Evolutionary conservation across 2,329 filamentous ascomycete genomes (phyloP).

Genomic region (Pseudocercospora pini-densiflorae): DNA sequence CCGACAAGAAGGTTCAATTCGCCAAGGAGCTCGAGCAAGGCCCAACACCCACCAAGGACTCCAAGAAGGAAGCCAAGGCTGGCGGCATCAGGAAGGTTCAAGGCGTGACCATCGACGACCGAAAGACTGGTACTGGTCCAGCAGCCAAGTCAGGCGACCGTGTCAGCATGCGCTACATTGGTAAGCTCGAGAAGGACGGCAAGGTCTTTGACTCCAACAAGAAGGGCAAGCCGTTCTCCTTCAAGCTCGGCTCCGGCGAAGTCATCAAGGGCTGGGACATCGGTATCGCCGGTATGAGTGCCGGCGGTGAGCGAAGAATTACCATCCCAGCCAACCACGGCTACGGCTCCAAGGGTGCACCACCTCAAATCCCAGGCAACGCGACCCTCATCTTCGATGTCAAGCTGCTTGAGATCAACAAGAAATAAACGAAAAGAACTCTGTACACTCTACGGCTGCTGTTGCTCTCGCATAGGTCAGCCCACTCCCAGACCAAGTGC

Average conservation of each 20-base stretch:
- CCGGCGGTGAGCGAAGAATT: conserved; percentile 91
- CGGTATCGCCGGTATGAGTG: conserved; percentile 87
- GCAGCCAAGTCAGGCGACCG: conserved; percentile 88
- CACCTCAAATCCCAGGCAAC: conserved; percentile 88
- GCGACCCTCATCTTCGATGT: conserved; percentile 88
- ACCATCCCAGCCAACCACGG: conserved; percentile 85
- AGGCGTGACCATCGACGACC: conserved; percentile 93
- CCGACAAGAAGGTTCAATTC: conserved; percentile 96
- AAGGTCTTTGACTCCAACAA: conserved; percentile 99
- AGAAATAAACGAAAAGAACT: conserved; percentile 18
- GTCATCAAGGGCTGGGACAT: conserved; percentile 99
- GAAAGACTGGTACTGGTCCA: conserved; percentile 84
- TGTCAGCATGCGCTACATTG: conserved; percentile 96
- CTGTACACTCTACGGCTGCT: background rate
- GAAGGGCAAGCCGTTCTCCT: conserved; percentile 96
- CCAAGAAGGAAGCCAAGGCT: conserved; percentile 51
- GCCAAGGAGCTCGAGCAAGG: conserved; percentile 99
- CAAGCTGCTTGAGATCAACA: conserved; percentile 55
- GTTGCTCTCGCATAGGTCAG: conserved; percentile 18
- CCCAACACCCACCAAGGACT: conserved; percentile 71
- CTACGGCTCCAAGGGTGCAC: conserved; percentile 77
- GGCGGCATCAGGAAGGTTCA: conserved; percentile 78
- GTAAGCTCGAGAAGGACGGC: conserved; percentile 85
- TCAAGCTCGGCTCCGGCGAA: conserved; percentile 91
- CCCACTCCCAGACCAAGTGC: conserved; percentile 42